A percentile compares a stretch with the other conserved stretches of the same genome.
Evolutionary conservation across 805 yeast genomes (phyloP).

Genomic region (Yarrowia hollandica): DNA sequence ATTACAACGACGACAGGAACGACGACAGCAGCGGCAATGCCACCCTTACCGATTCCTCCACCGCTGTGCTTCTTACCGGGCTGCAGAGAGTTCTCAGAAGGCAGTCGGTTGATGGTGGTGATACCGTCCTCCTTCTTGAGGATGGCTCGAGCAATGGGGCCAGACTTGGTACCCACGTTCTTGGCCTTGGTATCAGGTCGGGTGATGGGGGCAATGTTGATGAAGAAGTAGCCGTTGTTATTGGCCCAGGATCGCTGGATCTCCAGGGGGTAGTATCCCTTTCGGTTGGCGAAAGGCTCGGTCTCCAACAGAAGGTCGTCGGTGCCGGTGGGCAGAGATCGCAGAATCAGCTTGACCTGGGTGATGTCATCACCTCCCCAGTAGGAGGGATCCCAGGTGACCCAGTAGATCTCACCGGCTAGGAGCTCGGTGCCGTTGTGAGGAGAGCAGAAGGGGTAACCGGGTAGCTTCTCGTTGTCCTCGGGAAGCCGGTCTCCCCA

Average conservation of each 20-base stretch:
- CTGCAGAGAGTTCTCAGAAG: constrained; percentile 44
- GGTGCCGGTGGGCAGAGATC: constrained; percentile 43
- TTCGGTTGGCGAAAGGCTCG: constrained; percentile 42
- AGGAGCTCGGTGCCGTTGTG: constrained; percentile 47
- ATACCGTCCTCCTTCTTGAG: constrained; percentile 40
- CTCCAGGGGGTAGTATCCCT: constrained; percentile 46
- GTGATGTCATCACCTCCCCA: constrained; percentile 45
- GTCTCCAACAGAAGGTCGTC: constrained; percentile 43
- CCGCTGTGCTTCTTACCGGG: constrained; percentile 33
- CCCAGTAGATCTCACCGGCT: constrained; percentile 52
- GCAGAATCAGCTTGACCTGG: constrained; percentile 42
- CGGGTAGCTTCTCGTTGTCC: constrained; percentile 34
- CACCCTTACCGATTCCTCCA: constrained; percentile 35
- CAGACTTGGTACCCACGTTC: constrained; percentile 44
- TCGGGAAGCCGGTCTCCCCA: constrained; percentile 47
- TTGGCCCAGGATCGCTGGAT: constrained; percentile 33
- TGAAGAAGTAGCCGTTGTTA: constrained; percentile 44
- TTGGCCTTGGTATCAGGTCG: constrained; percentile 43
- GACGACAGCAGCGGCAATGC: constrained; percentile 46
- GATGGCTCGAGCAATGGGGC: constrained; percentile 47
- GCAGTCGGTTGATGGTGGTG: constrained; percentile 43
- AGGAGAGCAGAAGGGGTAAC: constrained; percentile 48
- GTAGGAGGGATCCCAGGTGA: constrained; percentile 51
- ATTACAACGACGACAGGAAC: constrained; percentile 46
- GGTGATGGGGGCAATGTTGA: constrained; percentile 45